A percentile compares a stretch with the other conserved stretches of the same genome.
Conservation (phyloP, 2,329 filamentous ascomycete species). For the Fusarium sp. region DNA sequence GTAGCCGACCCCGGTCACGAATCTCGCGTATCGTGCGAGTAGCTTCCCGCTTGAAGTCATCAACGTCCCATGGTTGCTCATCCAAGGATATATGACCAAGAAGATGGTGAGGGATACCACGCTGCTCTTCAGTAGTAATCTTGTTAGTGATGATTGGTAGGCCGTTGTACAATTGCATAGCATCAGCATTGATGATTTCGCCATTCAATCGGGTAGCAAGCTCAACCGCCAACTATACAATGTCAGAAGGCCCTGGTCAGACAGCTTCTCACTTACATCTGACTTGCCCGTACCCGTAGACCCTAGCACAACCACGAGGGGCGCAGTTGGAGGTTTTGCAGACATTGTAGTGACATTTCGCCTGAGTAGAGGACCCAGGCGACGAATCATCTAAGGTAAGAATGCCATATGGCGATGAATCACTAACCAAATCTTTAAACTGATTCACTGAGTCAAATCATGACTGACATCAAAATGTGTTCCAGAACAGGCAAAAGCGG, state of each 20-base stretch:
- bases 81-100: constrained; percentile 81
- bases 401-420: constrained; percentile 18
- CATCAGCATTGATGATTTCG: constrained; percentile 96
- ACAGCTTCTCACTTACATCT: constrained; percentile 67
- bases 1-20: constrained; percentile 79
- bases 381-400: constrained; percentile 45
- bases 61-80: constrained; percentile 85
- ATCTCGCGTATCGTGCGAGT: constrained; percentile 80
- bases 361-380: constrained; percentile 42
- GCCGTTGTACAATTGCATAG: constrained; percentile 96
- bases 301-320: constrained; percentile 85
- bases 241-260: constrained; percentile 8
- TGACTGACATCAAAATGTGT: constrained; percentile 16
- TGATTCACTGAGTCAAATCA: constrained; percentile 14
- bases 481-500: constrained; percentile 33
- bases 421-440: not conserved
- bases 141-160: constrained; percentile 97
- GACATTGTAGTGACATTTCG: constrained; percentile 58
- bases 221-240: constrained; percentile 82
- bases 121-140: constrained; percentile 78
- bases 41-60: constrained; percentile 79
- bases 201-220: constrained; percentile 86
- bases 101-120: constrained; percentile 87
- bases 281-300: constrained; percentile 95
- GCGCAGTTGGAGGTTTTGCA: constrained; percentile 59